A percentile compares a stretch with the other conserved stretches of the same genome.
Conservation (phyloP, 2,329 filamentous ascomycete species). For the Magnaporthales sp. region DNA sequence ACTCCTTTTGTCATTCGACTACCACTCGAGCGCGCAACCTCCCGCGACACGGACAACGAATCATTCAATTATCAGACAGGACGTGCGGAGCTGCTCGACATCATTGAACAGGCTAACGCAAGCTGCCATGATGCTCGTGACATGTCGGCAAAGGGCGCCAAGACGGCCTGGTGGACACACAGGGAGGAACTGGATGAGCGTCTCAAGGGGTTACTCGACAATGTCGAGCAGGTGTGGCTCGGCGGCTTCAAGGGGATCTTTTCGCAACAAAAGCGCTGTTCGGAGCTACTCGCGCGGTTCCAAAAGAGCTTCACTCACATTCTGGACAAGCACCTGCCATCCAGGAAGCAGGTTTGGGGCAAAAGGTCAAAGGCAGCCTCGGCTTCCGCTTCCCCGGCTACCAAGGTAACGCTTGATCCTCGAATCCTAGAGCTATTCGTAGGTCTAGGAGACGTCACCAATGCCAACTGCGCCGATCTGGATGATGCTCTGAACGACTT, state of each 20-base stretch:
- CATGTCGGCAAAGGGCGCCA: conserved; percentile 64
- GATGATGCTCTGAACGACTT: conserved; percentile 89
- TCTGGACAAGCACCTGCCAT: conserved; percentile 78
- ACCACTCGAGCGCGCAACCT: conserved; percentile 74
- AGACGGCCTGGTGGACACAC: conserved; percentile 82
- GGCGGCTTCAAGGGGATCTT: conserved; percentile 95
- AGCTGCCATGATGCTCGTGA: conserved; percentile 69
- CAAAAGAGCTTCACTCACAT: conserved; percentile 69
- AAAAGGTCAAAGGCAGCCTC: conserved; percentile 40
- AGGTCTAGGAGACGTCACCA: conserved; percentile 66
- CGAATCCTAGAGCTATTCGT: conserved; percentile 81
- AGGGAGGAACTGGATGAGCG: conserved; percentile 71
- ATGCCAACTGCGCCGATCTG: conserved; percentile 55
- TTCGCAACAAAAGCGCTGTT: conserved; percentile 54
- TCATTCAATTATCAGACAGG: conserved; percentile 79
- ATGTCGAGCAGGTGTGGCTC: conserved; percentile 89
- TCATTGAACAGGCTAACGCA: conserved; percentile 73
- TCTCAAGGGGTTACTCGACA: conserved; percentile 68
- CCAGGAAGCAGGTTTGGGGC: conserved; percentile 54
- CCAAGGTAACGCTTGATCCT: conserved; percentile 40
- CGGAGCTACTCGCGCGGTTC: conserved; percentile 63
- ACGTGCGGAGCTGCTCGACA: conserved; percentile 69
- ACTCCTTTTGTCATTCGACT: conserved; percentile 81
- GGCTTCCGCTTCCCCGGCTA: conserved; percentile 13
- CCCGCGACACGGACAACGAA: conserved; percentile 67